Percentiles rank a stretch among this genome's conserved stretches.
phyloP scores from a whole-genome alignment of 495 filamentous ascomycete species.

The Diplogelasinospora grovesii region DNA sequence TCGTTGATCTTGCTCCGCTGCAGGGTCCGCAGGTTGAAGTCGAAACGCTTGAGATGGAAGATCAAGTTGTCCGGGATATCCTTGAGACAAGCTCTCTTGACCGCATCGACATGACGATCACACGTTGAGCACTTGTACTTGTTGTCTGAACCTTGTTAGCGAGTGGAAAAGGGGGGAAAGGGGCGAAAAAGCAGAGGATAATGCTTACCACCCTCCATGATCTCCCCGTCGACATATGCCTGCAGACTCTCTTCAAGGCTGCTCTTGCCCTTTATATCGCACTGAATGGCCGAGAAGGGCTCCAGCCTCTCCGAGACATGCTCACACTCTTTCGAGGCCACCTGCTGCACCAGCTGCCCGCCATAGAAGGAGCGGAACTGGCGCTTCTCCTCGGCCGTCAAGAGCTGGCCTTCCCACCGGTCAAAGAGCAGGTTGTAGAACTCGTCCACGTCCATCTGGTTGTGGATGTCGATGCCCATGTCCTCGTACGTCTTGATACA shows the following conservation, averaged over 20 bases:
- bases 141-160: constrained; percentile 55
- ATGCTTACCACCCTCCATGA: constrained; percentile 87
- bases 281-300: constrained; percentile 91
- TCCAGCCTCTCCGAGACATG: constrained; percentile 90
- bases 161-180: not conserved
- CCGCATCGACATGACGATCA: constrained; percentile 84
- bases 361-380: constrained; percentile 81
- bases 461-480: constrained; percentile 71
- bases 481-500: constrained; percentile 80
- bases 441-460: constrained; percentile 97
- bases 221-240: constrained; percentile 91
- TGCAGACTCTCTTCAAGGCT: constrained; percentile 79
- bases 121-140: constrained; percentile 96
- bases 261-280: constrained; percentile 91
- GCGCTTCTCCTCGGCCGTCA: constrained; percentile 58
- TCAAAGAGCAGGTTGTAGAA: constrained; percentile 95
- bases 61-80: constrained; percentile 92
- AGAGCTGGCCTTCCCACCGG: constrained; percentile 79
- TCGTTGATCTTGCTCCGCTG: constrained; percentile 93
- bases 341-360: constrained; percentile 87
- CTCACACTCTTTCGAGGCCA: constrained; percentile 86
- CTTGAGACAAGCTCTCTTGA: constrained; percentile 88
- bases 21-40: constrained; percentile 82
- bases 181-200: too few relatives aligned
- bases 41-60: constrained; percentile 95